Conservation (phyloP, 495 filamentous ascomycete species). For the Trichoderma virens region DNA sequence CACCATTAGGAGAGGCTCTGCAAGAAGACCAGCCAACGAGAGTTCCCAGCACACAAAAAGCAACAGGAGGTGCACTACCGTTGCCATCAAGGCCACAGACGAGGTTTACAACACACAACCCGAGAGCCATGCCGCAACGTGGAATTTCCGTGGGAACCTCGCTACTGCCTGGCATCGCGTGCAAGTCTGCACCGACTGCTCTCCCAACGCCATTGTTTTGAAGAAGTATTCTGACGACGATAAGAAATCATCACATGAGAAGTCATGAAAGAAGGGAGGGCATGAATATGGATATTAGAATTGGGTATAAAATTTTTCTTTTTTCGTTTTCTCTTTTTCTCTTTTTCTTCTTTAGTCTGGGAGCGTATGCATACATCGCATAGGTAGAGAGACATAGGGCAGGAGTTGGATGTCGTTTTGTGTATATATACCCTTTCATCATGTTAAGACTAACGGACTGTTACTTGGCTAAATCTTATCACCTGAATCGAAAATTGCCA, state of each 20-base stretch:
- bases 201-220: neutral
- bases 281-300: neutral
- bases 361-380: neutral
- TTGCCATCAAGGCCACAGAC: slow-evolving; percentile 51
- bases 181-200: slow-evolving; percentile 23
- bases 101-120: slow-evolving; percentile 52
- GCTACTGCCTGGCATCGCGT: slow-evolving; percentile 50
- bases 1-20: slow-evolving; percentile 4
- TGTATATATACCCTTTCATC: neutral
- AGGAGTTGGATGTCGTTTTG: neutral
- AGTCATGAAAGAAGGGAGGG: neutral
- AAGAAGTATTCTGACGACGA: neutral
- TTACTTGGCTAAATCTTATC: too few relatives aligned
- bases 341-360: neutral
- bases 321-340: too few relatives aligned
- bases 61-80: slow-evolving; percentile 24
- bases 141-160: slow-evolving; percentile 48
- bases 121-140: slow-evolving; percentile 41
- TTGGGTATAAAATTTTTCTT: neutral
- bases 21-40: neutral
- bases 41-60: neutral
- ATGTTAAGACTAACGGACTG: neutral
- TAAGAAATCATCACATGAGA: neutral
- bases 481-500: too few relatives aligned
- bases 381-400: neutral